Percentiles rank a stretch among this genome's conserved stretches.
Conservation (phyloP, 805 yeast genomes). For the Wickerhamomyces rabaulensis region DNA sequence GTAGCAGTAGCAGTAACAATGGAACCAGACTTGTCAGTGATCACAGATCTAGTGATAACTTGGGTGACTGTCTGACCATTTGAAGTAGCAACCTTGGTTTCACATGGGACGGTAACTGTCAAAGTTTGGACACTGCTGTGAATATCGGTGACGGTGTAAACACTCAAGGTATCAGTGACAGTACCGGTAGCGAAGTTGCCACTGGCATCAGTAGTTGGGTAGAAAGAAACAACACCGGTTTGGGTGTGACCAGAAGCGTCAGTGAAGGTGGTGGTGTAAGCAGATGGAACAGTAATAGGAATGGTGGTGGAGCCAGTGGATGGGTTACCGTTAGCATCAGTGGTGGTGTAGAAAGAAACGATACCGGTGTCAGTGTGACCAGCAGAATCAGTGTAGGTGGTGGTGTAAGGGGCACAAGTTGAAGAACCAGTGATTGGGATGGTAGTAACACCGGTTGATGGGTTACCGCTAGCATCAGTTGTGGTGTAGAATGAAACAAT, state of each 20-base stretch:
- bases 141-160: slow-evolving; percentile 1
- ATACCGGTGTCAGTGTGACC: slow-evolving; percentile 4
- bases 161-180: neutral
- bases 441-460: slow-evolving; percentile 1
- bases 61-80: neutral
- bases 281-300: neutral
- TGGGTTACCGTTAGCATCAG: slow-evolving; percentile 1
- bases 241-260: neutral
- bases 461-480: slow-evolving; percentile 1
- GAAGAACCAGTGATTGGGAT: neutral
- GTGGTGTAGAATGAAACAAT: slow-evolving; percentile 1
- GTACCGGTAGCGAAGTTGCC: slow-evolving; percentile 1
- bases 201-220: slow-evolving; percentile 1
- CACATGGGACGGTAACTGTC: slow-evolving; percentile 3
- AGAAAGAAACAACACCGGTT: neutral
- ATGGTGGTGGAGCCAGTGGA: slow-evolving; percentile 6
- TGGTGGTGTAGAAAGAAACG: slow-evolving; percentile 4
- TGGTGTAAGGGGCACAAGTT: neutral
- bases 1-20: neutral
- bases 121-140: neutral
- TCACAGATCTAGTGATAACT: slow-evolving; percentile 1
- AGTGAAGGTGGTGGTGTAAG: slow-evolving; percentile 1
- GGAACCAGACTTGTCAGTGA: neutral
- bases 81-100: neutral
- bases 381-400: neutral